Evolutionary conservation across 768 basidiomycete species (phyloP).

Genomic region (Tylopilus balloui): DNA sequence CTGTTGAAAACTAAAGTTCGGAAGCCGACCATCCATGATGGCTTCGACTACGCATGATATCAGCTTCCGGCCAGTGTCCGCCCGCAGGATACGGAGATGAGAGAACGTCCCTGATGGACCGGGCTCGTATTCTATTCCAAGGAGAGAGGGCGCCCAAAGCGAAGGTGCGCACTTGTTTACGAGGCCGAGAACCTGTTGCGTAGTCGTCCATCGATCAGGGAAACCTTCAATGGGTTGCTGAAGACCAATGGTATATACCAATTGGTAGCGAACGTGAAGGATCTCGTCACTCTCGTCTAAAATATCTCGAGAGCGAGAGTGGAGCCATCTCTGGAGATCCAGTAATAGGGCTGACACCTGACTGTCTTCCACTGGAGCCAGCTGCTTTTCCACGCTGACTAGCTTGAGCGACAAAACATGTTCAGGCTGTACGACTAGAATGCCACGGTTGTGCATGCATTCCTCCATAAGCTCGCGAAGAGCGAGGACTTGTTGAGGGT

Average conservation of each 20-base stretch:
- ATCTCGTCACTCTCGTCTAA: constrained; percentile 32
- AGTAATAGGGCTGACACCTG: constrained; percentile 1
- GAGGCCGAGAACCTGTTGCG: too few relatives aligned
- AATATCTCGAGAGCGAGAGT: background rate
- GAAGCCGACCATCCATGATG: too few relatives aligned
- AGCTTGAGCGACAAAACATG: constrained; percentile 50
- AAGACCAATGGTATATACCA: constrained; percentile 24
- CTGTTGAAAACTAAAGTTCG: too few relatives aligned
- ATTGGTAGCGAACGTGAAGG: constrained; percentile 35
- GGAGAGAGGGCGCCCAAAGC: too few relatives aligned
- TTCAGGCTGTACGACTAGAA: constrained; percentile 50
- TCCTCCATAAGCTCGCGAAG: constrained; percentile 34
- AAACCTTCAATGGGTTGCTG: too few relatives aligned
- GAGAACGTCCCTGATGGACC: constrained; percentile 13
- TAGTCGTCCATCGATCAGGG: too few relatives aligned
- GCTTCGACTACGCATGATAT: too few relatives aligned
- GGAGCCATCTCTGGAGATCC: background rate
- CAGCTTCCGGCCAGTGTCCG: too few relatives aligned
- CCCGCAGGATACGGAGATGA: constrained; percentile 10
- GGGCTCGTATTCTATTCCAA: too few relatives aligned
- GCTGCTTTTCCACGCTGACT: constrained; percentile 38
- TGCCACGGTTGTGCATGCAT: constrained; percentile 38
- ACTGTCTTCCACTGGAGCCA: background rate
- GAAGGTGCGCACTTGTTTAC: too few relatives aligned
- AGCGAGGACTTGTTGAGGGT: constrained; percentile 8